phyloP scores from a whole-genome alignment of 495 filamentous ascomycete genomes.

The Aspergillus cavernicola region DNA sequence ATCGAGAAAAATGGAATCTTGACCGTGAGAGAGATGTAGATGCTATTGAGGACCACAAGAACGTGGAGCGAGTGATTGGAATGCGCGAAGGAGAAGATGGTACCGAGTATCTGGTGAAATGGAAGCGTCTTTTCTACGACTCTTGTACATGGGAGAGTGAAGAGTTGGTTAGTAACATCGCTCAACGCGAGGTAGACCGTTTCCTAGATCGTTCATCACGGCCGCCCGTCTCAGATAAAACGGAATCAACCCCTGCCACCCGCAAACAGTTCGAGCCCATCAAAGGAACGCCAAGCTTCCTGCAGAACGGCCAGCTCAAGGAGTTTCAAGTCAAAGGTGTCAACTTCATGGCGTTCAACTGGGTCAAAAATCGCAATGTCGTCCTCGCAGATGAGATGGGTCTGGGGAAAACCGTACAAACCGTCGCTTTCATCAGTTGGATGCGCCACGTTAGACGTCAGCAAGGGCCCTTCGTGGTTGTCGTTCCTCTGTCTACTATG shows the following conservation, averaged over 20 bases:
- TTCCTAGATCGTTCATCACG: slow-evolving; percentile 77
- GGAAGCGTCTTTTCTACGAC: slow-evolving; percentile 83
- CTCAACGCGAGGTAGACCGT: slow-evolving; percentile 84
- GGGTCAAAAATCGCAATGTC: slow-evolving; percentile 86
- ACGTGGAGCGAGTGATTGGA: slow-evolving; percentile 89
- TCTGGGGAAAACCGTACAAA: slow-evolving; percentile 96
- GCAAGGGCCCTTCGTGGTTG: slow-evolving; percentile 91
- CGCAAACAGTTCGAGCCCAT: slow-evolving; percentile 67
- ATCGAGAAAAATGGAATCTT: slow-evolving; percentile 84
- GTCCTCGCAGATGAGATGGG: slow-evolving; percentile 99
- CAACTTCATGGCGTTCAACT: slow-evolving; percentile 93
- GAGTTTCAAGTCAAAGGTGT: slow-evolving; percentile 93
- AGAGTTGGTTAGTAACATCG: slow-evolving; percentile 66
- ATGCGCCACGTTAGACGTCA: slow-evolving; percentile 86
- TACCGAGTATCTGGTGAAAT: slow-evolving; percentile 87
- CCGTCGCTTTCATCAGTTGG: slow-evolving; percentile 96
- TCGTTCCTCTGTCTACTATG: slow-evolving; percentile 93
- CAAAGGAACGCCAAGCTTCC: slow-evolving; percentile 75
- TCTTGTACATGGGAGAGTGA: slow-evolving; percentile 91
- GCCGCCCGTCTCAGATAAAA: slow-evolving; percentile 68
- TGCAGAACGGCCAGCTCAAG: slow-evolving; percentile 80
- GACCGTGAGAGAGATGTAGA: slow-evolving; percentile 84
- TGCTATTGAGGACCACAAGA: slow-evolving; percentile 76
- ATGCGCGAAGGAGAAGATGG: slow-evolving; percentile 70
- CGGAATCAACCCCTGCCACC: slow-evolving; percentile 69